Conservation (phyloP, 2,329 filamentous ascomycete species). For the Anthostomella pinea region DNA sequence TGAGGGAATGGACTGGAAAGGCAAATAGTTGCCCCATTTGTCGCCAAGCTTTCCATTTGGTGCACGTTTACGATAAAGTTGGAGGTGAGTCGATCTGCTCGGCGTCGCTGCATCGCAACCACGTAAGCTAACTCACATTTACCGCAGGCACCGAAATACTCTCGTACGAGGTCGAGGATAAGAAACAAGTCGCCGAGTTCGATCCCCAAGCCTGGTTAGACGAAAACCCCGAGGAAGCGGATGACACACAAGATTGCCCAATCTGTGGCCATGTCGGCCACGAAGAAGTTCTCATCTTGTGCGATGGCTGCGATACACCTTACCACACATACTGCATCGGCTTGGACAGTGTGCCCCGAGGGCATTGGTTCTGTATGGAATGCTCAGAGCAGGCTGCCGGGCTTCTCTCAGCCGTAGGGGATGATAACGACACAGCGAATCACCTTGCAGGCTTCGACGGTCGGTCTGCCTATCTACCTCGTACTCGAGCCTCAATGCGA, state of each 20-base stretch:
- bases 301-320: slow-evolving; percentile 83
- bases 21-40: slow-evolving; percentile 98
- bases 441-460: slow-evolving; percentile 24
- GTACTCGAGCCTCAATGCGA: slow-evolving; percentile 57
- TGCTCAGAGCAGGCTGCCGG: slow-evolving; percentile 53
- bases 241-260: slow-evolving; percentile 71
- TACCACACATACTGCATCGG: slow-evolving; percentile 93
- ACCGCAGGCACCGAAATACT: slow-evolving; percentile 53
- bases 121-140: slow-evolving; percentile 21
- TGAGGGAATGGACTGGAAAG: slow-evolving; percentile 92
- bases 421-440: slow-evolving; percentile 22
- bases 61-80: slow-evolving; percentile 76
- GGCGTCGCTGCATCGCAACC: slow-evolving; percentile 3
- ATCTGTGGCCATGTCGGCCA: slow-evolving; percentile 80
- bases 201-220: slow-evolving; percentile 73
- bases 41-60: slow-evolving; percentile 83
- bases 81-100: slow-evolving; percentile 63
- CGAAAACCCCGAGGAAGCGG: slow-evolving; percentile 70
- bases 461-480: slow-evolving; percentile 42
- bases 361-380: slow-evolving; percentile 87
- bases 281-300: slow-evolving; percentile 82
- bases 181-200: slow-evolving; percentile 86
- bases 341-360: slow-evolving; percentile 70
- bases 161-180: slow-evolving; percentile 69
- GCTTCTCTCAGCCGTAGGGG: slow-evolving; percentile 40